These are phyloP conservation scores for Mycena citricolor DNA, from an alignment of 1,284 basidiomycete genomes.

Conservation along the genomic window DNA sequence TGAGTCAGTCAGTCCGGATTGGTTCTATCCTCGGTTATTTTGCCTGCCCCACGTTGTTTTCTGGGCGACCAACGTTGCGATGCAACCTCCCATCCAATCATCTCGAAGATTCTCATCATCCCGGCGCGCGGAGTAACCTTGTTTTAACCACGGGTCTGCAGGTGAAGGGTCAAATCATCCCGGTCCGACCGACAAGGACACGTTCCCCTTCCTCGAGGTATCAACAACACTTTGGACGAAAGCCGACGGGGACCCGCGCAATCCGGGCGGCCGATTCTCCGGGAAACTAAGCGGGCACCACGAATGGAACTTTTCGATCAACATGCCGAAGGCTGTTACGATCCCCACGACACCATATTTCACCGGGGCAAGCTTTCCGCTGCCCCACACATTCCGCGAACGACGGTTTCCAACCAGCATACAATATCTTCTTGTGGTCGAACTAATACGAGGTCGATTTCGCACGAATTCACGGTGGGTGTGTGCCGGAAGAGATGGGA, in stretches of 20 bases:
- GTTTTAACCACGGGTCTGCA: too few relatives aligned
- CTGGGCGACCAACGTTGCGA: too few relatives aligned
- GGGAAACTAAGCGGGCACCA: conserved; percentile 18
- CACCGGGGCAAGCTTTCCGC: conserved; percentile 17
- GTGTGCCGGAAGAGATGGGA: conserved; percentile 33
- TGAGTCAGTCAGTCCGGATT: too few relatives aligned
- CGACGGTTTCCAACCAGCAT: conserved; percentile 43
- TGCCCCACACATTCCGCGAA: conserved; percentile 50
- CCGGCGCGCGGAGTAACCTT: too few relatives aligned
- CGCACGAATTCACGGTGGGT: conserved; percentile 35
- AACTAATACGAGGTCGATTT: conserved; percentile 42
- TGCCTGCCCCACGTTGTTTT: too few relatives aligned
- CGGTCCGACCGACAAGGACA: conserved; percentile 13
- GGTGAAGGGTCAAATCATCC: conserved; percentile 21
- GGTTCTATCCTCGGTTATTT: too few relatives aligned
- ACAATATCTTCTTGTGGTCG: conserved; percentile 46
- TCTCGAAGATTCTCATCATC: too few relatives aligned
- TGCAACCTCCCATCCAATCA: too few relatives aligned
- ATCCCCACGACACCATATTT: conserved; percentile 6
- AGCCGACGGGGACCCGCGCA: conserved; percentile 14
- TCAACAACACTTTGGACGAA: conserved; percentile 17
- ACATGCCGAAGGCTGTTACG: conserved; percentile 12
- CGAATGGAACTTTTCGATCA: conserved; percentile 20
- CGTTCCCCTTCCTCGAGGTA: conserved; percentile 17
- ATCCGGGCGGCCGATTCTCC: neutral